These are phyloP conservation scores for Phylloporus sp. DNA, from an alignment of 768 basidiomycete genomes.

Conservation along the genomic window DNA sequence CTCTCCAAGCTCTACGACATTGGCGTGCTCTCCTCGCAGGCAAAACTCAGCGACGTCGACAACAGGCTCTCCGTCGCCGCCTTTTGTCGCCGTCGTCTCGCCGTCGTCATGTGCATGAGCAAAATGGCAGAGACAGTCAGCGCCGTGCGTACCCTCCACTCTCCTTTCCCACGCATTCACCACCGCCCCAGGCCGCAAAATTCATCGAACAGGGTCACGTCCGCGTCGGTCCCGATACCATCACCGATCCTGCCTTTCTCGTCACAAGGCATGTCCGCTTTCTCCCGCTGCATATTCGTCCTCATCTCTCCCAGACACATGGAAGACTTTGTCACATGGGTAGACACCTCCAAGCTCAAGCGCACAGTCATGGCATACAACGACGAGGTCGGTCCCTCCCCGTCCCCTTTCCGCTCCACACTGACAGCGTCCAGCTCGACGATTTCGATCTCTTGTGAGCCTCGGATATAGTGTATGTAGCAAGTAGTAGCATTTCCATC, in stretches of 20 bases:
- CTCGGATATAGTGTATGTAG: not conserved
- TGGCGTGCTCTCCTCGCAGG: slow-evolving; percentile 80
- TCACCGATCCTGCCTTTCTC: slow-evolving; percentile 94
- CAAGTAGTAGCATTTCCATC: not conserved
- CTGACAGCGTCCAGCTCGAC: slow-evolving; percentile 60
- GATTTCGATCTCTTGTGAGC: slow-evolving; percentile 83
- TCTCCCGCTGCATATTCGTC: not conserved
- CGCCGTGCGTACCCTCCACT: slow-evolving; percentile 54
- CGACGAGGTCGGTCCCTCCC: slow-evolving; percentile 65
- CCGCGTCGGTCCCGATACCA: slow-evolving; percentile 91
- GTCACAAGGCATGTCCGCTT: slow-evolving; percentile 65
- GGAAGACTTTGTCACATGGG: slow-evolving; percentile 99
- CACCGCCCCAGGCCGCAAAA: slow-evolving; percentile 71
- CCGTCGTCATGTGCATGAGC: slow-evolving; percentile 85
- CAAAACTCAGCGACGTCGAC: slow-evolving; percentile 91
- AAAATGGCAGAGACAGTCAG: slow-evolving; percentile 97
- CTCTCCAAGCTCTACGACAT: slow-evolving; percentile 97
- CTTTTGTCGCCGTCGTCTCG: slow-evolving; percentile 86
- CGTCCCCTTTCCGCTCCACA: not conserved
- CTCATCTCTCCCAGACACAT: slow-evolving; percentile 58
- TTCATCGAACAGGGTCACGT: slow-evolving; percentile 99
- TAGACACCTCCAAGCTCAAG: slow-evolving; percentile 95
- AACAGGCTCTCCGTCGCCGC: slow-evolving; percentile 93
- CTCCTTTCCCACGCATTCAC: slow-evolving; percentile 5
- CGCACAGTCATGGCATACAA: slow-evolving; percentile 94